Evolutionary conservation across 441 rosid species (phyloP).

Genomic region (Euphorbia celastroides): DNA sequence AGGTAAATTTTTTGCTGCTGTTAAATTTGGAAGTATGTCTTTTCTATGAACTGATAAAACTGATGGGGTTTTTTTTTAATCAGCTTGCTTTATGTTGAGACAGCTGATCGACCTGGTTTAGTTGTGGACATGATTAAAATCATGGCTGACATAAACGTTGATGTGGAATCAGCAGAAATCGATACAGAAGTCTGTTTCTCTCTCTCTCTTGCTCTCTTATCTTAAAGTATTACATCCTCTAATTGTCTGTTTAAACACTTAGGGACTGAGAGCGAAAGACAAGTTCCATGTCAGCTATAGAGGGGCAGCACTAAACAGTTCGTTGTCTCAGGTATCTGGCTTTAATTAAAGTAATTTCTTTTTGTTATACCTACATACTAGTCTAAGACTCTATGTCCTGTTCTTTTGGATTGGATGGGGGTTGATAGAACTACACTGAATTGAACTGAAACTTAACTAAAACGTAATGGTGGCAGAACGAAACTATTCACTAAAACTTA

Average conservation of each 20-base stretch:
- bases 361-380: neutral
- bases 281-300: constrained; percentile 91
- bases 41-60: neutral
- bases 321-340: constrained; percentile 66
- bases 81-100: constrained; percentile 83
- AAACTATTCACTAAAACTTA: no score
- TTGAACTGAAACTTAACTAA: no score
- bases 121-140: constrained; percentile 79
- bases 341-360: neutral
- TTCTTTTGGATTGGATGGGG: no score
- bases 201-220: no score
- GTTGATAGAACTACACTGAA: no score
- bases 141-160: constrained; percentile 64
- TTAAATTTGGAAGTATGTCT: constrained; percentile 1
- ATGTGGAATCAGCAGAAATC: constrained; percentile 89
- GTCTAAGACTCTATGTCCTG: no score
- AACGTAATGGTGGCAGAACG: no score
- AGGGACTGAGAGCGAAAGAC: constrained; percentile 95
- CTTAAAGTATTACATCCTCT: no score
- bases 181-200: constrained; percentile 69
- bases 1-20: constrained; percentile 41
- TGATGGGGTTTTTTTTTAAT: neutral
- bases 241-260: constrained; percentile 3
- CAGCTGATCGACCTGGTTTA: constrained; percentile 93
- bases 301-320: constrained; percentile 63